Percentiles rank a stretch among this genome's conserved stretches.
Evolutionary conservation across 805 yeast genomes (phyloP).

Genomic region (Hanseniaspora hatyaiensis): DNA sequence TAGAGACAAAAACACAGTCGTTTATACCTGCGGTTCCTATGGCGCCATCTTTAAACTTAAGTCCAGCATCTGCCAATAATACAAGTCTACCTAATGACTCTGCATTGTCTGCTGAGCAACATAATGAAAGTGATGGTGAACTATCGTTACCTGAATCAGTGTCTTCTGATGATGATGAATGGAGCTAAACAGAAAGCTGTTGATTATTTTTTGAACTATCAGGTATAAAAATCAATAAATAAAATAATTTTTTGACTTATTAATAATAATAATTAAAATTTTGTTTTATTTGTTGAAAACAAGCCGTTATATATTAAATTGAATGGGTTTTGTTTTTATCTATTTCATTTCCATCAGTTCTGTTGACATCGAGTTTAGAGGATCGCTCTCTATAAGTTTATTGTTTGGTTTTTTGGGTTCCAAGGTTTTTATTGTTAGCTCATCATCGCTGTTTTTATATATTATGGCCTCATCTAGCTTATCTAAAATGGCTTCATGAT

Average conservation of each 20-base stretch:
- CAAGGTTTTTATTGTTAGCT: no score
- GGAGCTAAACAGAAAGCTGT: not conserved
- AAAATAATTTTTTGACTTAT: no score
- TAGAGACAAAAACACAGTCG: slow-evolving; percentile 20
- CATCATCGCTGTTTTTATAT: not conserved
- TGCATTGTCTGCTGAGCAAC: slow-evolving; percentile 7
- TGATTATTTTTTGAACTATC: no score
- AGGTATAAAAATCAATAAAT: no score
- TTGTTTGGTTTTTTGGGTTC: not conserved
- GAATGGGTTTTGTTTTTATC: no score
- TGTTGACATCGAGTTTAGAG: no score
- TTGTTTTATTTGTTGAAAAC: no score
- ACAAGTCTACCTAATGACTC: no score
- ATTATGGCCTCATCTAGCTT: slow-evolving; percentile 28
- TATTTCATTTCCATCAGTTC: no score
- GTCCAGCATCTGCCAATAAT: not conserved
- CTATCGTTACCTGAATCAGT: slow-evolving; percentile 31
- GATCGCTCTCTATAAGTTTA: no score
- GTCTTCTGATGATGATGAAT: slow-evolving; percentile 24
- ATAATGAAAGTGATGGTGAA: slow-evolving; percentile 23
- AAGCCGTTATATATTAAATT: no score
- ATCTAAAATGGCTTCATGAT: slow-evolving; percentile 30
- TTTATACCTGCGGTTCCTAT: slow-evolving; percentile 5
- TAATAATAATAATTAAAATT: no score
- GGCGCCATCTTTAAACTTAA: slow-evolving; percentile 1